phyloP scores from a whole-genome alignment of 768 basidiomycete genomes.

The Termitomyces sp. region DNA sequence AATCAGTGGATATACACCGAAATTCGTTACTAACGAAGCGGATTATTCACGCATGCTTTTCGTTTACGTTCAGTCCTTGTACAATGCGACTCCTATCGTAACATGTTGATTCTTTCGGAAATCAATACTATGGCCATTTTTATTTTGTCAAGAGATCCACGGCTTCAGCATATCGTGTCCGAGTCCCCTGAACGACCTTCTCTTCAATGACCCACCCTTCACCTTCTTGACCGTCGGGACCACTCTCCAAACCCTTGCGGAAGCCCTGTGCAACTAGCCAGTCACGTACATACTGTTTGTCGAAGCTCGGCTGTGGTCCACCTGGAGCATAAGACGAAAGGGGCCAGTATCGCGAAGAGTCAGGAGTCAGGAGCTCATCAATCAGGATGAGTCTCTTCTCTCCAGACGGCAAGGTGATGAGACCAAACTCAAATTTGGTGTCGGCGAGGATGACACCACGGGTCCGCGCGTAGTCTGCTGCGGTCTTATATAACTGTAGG shows the following conservation, averaged over 20 bases:
- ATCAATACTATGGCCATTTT: neutral
- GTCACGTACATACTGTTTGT: slow-evolving; percentile 95
- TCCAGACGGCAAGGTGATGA: slow-evolving; percentile 41
- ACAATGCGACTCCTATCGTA: neutral
- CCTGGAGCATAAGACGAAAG: slow-evolving; percentile 70
- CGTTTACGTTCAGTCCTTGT: neutral
- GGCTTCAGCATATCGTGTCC: slow-evolving; percentile 76
- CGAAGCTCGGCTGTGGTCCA: slow-evolving; percentile 82
- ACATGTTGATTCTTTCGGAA: neutral
- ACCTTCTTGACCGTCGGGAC: slow-evolving; percentile 59
- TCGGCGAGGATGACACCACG: slow-evolving; percentile 93
- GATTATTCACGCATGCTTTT: neutral
- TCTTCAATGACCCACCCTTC: slow-evolving; percentile 80
- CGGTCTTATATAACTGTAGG: slow-evolving; percentile 66
- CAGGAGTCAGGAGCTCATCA: slow-evolving; percentile 96
- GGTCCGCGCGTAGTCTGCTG: slow-evolving; percentile 67
- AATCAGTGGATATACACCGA: neutral
- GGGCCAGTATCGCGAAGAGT: slow-evolving; percentile 98
- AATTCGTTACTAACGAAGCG: neutral
- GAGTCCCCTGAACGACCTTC: slow-evolving; percentile 74
- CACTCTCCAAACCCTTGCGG: slow-evolving; percentile 74
- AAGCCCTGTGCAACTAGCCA: slow-evolving; percentile 79
- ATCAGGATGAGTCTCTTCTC: slow-evolving; percentile 70
- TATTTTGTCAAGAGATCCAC: slow-evolving; percentile 49
- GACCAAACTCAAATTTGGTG: slow-evolving; percentile 98